Percentiles rank a stretch among this genome's conserved stretches.
phyloP scores from a whole-genome alignment of 2,329 filamentous ascomycete species.

The Aspergillus pseudotamarii region DNA sequence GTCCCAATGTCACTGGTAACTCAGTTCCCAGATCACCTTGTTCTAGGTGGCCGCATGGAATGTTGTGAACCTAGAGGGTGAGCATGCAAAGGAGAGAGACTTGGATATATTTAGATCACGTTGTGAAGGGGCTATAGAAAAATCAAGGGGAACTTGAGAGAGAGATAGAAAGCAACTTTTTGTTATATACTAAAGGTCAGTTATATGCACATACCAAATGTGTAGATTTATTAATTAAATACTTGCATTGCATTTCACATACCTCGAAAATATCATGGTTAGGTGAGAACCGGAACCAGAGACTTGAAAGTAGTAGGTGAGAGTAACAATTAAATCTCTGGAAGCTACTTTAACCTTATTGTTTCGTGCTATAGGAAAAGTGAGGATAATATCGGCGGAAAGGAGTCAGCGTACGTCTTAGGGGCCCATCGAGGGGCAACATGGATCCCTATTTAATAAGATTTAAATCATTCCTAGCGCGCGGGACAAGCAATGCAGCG shows the following conservation, averaged over 20 bases:
- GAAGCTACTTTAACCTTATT: neutral
- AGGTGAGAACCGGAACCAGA: too few relatives aligned
- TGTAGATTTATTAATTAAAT: too few relatives aligned
- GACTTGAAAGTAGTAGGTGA: neutral
- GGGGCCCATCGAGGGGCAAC: neutral
- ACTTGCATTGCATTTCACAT: too few relatives aligned
- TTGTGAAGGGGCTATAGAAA: neutral
- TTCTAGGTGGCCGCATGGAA: neutral
- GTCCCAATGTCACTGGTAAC: neutral
- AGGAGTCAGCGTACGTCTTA: neutral
- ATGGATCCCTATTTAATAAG: neutral
- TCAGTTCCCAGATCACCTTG: neutral
- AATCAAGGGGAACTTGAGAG: too few relatives aligned
- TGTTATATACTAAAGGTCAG: neutral
- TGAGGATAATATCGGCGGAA: neutral
- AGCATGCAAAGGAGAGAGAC: too few relatives aligned
- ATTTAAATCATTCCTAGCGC: conserved; percentile 5
- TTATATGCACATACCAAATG: neutral
- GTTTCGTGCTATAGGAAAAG: neutral
- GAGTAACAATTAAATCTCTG: neutral
- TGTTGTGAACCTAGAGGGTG: neutral
- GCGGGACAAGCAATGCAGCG: conserved; percentile 11
- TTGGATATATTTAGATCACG: neutral
- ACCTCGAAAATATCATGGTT: too few relatives aligned
- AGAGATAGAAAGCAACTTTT: neutral